These are phyloP conservation scores for Phaeotremella skinneri DNA, from an alignment of 768 basidiomycete genomes.

Conservation along the genomic window DNA sequence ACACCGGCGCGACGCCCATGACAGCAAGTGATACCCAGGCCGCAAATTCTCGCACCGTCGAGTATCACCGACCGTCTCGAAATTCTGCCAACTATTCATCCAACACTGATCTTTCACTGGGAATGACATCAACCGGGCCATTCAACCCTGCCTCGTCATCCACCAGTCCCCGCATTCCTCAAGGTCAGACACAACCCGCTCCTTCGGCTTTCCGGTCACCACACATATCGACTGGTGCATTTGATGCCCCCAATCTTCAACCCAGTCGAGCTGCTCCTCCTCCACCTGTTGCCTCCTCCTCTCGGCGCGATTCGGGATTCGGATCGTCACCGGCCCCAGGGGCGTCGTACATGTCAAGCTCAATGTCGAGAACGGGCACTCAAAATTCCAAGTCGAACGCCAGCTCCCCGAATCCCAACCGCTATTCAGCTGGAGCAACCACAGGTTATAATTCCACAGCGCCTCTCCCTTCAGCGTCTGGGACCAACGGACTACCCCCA, in stretches of 20 bases:
- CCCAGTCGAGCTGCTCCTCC: constrained; percentile 42
- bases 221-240: constrained; percentile 25
- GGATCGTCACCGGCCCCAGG: constrained; percentile 12
- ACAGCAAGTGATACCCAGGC: constrained; percentile 15
- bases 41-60: constrained; percentile 43
- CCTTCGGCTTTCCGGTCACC: constrained; percentile 44
- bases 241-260: constrained; percentile 28
- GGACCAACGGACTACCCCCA: constrained; percentile 27
- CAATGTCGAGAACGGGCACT: constrained; percentile 8
- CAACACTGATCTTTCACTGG: constrained; percentile 49
- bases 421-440: constrained; percentile 42
- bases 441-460: neutral
- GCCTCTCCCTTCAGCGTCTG: neutral
- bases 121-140: constrained; percentile 44
- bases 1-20: constrained; percentile 49
- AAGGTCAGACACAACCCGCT: constrained; percentile 6
- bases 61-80: constrained; percentile 51
- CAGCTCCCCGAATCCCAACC: constrained; percentile 49
- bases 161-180: constrained; percentile 19
- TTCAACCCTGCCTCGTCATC: constrained; percentile 13
- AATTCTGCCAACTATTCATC: constrained; percentile 47
- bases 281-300: constrained; percentile 28
- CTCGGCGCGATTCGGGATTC: constrained; percentile 32
- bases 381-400: constrained; percentile 29
- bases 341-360: constrained; percentile 5